phyloP scores from a whole-genome alignment of 148 eudicot genomes.

The Dianthus caryophyllus region DNA sequence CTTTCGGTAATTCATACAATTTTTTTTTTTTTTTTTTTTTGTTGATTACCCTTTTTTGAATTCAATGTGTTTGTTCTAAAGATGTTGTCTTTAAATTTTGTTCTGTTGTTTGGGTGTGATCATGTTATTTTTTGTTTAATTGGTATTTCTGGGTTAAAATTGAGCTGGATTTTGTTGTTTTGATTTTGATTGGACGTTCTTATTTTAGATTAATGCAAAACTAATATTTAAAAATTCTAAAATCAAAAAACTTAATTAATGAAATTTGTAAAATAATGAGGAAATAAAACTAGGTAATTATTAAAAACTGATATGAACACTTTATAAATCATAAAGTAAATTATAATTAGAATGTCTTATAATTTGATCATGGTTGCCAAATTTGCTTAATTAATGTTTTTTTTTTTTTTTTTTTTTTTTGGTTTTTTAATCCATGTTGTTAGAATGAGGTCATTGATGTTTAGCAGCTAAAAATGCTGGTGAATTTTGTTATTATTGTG shows the following conservation, averaged over 20 bases:
- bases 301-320: no score
- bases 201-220: no score
- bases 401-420: neutral
- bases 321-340: no score
- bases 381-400: neutral
- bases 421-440: neutral
- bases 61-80: neutral
- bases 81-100: slow-evolving; percentile 10
- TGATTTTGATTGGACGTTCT: no score
- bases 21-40: neutral
- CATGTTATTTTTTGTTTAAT: neutral
- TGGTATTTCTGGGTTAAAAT: neutral
- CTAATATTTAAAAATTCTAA: no score
- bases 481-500: no score
- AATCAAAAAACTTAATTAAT: no score
- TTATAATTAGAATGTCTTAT: no score
- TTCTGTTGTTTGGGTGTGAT: neutral
- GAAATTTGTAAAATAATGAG: no score
- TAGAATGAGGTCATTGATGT: neutral
- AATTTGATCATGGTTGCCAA: neutral
- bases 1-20: slow-evolving; percentile 19
- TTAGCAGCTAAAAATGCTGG: neutral
- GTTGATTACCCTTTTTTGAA: slow-evolving; percentile 5
- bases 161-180: neutral
- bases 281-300: no score